phyloP scores from a whole-genome alignment of 192 early-diverging fungal genomes.

The Podila epigama region DNA sequence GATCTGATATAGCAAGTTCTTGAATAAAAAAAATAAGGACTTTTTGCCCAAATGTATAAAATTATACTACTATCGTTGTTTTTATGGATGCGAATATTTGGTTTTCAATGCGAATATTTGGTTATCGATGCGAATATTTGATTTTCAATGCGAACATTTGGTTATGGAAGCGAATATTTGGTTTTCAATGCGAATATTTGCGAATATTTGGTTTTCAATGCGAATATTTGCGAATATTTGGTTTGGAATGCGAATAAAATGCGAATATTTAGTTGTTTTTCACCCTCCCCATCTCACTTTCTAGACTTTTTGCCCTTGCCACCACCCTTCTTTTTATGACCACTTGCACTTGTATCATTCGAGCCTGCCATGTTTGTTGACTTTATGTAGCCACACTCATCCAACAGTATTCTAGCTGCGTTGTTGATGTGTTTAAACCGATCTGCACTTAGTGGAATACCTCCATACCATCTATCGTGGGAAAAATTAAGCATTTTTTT shows the following conservation, averaged over 20 bases:
- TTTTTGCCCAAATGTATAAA: too few species aligned
- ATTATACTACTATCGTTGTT: too few species aligned
- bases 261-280: too few species aligned
- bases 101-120: too few species aligned
- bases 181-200: too few species aligned
- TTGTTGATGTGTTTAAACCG: conserved; percentile 96
- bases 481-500: neutral
- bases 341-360: neutral
- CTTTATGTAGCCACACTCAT: conserved; percentile 66
- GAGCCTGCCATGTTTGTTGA: neutral
- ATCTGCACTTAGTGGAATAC: conserved; percentile 81
- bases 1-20: too few species aligned
- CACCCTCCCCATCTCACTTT: conserved; percentile 9
- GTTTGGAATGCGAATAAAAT: too few species aligned
- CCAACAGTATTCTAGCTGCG: conserved; percentile 72
- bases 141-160: too few species aligned
- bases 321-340: conserved; percentile 12
- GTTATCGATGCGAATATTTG: too few species aligned
- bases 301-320: conserved; percentile 8
- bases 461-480: conserved; percentile 85
- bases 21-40: too few species aligned
- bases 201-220: neutral
- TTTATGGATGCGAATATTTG: too few species aligned
- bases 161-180: too few species aligned
- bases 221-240: neutral